Conservation (phyloP, 768 basidiomycete genomes). For the Amanita inopinata region DNA sequence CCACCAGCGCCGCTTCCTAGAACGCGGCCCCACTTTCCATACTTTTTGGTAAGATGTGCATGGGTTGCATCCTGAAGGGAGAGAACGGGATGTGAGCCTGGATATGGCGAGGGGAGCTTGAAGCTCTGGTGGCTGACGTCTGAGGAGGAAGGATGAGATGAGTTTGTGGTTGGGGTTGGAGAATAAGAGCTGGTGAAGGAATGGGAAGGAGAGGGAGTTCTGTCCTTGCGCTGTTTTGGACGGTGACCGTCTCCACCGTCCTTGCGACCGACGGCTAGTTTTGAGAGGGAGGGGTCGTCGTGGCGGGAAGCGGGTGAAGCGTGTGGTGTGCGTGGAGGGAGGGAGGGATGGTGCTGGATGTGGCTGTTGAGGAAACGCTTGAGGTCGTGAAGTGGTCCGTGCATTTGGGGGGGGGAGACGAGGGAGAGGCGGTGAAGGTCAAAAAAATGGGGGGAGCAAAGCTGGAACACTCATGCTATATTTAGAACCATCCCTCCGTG, state of each 20-base stretch:
- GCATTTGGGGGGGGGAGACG: slow-evolving; percentile 26
- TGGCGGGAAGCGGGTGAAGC: slow-evolving; percentile 14
- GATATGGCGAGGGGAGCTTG: slow-evolving; percentile 15
- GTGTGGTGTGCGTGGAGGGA: slow-evolving; percentile 19
- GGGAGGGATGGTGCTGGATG: slow-evolving; percentile 49
- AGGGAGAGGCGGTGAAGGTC: slow-evolving; percentile 9
- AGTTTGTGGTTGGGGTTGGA: slow-evolving; percentile 13
- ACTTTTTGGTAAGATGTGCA: slow-evolving; percentile 94
- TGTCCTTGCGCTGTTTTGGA: slow-evolving; percentile 35
- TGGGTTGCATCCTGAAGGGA: slow-evolving; percentile 79
- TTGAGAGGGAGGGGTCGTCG: slow-evolving; percentile 1
- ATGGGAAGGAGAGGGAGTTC: slow-evolving; percentile 27
- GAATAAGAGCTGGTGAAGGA: slow-evolving; percentile 15
- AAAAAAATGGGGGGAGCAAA: slow-evolving; percentile 1
- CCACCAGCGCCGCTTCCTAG: slow-evolving; percentile 97
- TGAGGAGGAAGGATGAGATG: slow-evolving; percentile 13
- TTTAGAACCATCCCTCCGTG: background rate
- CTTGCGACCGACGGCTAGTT: slow-evolving; percentile 12
- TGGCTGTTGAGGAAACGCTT: slow-evolving; percentile 94
- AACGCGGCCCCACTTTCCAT: slow-evolving; percentile 96
- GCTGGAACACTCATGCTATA: slow-evolving; percentile 5
- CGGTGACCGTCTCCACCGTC: slow-evolving; percentile 15
- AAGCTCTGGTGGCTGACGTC: slow-evolving; percentile 17
- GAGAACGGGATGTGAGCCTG: slow-evolving; percentile 26
- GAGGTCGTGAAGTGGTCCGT: slow-evolving; percentile 82